Evolutionary conservation across 805 yeast species (phyloP).

Genomic region (Sporopachydermia lactativora): DNA sequence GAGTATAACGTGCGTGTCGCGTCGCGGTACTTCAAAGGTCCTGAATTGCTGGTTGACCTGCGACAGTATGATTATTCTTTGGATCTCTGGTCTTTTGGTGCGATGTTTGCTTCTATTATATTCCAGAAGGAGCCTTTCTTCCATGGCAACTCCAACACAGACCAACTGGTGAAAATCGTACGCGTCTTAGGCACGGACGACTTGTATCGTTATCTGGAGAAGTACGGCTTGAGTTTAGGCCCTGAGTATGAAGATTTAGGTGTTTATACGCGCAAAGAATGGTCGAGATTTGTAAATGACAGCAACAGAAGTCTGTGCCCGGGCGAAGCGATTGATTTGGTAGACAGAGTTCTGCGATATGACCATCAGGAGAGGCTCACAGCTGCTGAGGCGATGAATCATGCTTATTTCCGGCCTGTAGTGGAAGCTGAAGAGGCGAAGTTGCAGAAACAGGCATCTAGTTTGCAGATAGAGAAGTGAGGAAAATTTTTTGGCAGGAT

Average conservation of each 20-base stretch:
- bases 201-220: slow-evolving; percentile 46
- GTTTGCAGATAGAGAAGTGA: no score
- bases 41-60: slow-evolving; percentile 72
- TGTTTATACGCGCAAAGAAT: slow-evolving; percentile 50
- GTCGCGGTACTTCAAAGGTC: slow-evolving; percentile 83
- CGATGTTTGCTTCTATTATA: slow-evolving; percentile 80
- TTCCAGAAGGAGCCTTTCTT: slow-evolving; percentile 86
- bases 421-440: background rate
- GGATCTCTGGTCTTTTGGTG: slow-evolving; percentile 86
- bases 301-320: slow-evolving; percentile 37
- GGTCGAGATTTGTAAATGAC: slow-evolving; percentile 46
- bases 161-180: slow-evolving; percentile 83
- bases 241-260: slow-evolving; percentile 65
- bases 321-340: slow-evolving; percentile 48
- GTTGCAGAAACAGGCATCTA: background rate
- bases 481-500: no score
- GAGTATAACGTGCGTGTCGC: slow-evolving; percentile 90
- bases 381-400: slow-evolving; percentile 78
- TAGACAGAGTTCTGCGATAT: slow-evolving; percentile 60
- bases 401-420: slow-evolving; percentile 41
- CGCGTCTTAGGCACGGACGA: slow-evolving; percentile 78
- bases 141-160: slow-evolving; percentile 84
- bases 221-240: slow-evolving; percentile 56
- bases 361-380: slow-evolving; percentile 84
- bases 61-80: slow-evolving; percentile 79